Evolutionary conservation across 768 basidiomycete genomes (phyloP), one percentile per base, ranked within the genome.

Genomic region (Leccinum variicolor): DNA sequence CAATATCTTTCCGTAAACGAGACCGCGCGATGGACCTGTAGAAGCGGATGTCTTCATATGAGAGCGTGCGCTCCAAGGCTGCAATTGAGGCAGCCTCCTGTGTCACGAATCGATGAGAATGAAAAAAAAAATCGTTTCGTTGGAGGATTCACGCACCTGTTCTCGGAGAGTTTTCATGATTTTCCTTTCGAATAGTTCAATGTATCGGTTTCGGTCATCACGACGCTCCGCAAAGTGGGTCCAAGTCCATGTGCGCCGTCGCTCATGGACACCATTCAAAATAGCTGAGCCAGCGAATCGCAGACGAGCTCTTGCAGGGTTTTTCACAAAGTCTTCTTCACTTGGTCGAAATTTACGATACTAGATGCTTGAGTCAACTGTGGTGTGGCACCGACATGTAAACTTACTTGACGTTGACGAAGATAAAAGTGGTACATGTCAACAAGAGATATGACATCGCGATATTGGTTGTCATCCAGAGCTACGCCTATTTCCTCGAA

Each of bases 361-460:
- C 89, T 73, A 41, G 9, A 26, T 34, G 29, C 51, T 50, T 69
- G 46, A 70, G 54, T 36, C 28, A 50, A 41, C 21, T 52, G 50
- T 29, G 34, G 15, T 26, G 17, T 31, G 56, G 28, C 8, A 19
- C 57, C 19, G 23, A 57, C 29, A 34, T 19, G 48, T 46, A 45
- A 26, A 65, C 73, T 67, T 68, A 90, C 90, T 79, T 90, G 89
- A 60, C 84, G 84, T 64, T 86, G 86, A 53, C 97, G 85, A 48
- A 87, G 81, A 73, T 96, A 97, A 59, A 98, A 88, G 70, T 98
- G 96, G 73, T 96, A 97, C 83, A 98, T 94, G 71, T 98, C 95
- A 58, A 94, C 79, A 47, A 98, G 81, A 21, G 92, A 95, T 57
- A 98, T 92, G 23, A 83, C 84, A 71, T 98, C 94, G 53, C 92